Evolutionary conservation across 106 monocot species (phyloP), one percentile per base, ranked within the genome.

Genomic region (Agapanthus africanus): DNA sequence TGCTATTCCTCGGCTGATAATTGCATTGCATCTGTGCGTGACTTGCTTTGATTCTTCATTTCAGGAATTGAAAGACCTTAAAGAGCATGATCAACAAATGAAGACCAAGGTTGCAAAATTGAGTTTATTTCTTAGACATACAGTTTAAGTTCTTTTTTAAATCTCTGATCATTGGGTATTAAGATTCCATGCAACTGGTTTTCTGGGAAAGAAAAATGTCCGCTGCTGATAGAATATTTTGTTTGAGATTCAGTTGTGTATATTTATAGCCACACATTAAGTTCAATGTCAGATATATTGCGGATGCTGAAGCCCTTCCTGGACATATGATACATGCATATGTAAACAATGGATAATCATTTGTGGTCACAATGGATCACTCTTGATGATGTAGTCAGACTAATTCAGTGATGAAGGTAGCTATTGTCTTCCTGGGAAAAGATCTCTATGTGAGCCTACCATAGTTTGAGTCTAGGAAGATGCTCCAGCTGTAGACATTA

Each of bases 41-140:
- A 59, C 59, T 59, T 51, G 22, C 65, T 30, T 44, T 16, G 40
- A 10, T 37, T 57, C 40, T 60, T 11, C 66, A 50, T 74, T 36
- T 46, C 72, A 97, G 97, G 92, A 97, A 68, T 65, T 97, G 72
- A 82, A 86, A 68, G 88, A 86, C n/a, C 41, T 83, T 18, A 92
- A 89, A 84, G 92, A 92, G 46, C 74, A 60, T 38, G 89, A 97
- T 44, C 92, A 87, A 40, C 86, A 87, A 36, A 82, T 59, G 66
- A 97, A 80, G 65, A 65, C 80, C 59, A 92, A 97, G 91, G 97
- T 92, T 51, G 39, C 23, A 63, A 37, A 25, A 15, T 7, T 26
- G 18, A 59, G 41, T 57, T 21, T 40, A 27, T 71, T 59, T 41
- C 26, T 42, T 42, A 21, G 16, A 11, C 18, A 16, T 42, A 39